Evolutionary conservation across 768 basidiomycete genomes (phyloP), one percentile per base, ranked within the genome.

Genomic region (Amanita rubescens): DNA sequence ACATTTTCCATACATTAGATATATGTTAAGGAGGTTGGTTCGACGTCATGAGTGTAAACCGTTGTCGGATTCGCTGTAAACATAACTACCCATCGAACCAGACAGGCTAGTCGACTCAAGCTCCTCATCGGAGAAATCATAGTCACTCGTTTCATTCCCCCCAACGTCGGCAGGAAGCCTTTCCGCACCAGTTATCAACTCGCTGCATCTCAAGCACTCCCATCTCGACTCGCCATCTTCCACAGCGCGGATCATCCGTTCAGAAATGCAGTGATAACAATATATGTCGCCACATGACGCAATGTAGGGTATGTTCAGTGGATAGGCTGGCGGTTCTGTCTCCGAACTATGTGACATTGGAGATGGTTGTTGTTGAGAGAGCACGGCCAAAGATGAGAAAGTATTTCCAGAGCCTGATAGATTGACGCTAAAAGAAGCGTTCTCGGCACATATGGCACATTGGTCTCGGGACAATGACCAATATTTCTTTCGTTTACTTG

Each of bases 201-300:
- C 78, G 5, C 76, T 77, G 63, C 94, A 97, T 49, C 94, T 75
- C 52, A 95, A 65, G 69, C 94, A 97, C 57, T 83, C 81, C 94
- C 94, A 95, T 19, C 76, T 75, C 47, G 70, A 62, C 32, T 76
- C 69, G 15, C 76, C 74, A 49, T 75, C 89, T 55, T 87, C 85
- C 3, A 80, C 82, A 5, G 78, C 77, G 33, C 78, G 82, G 62
- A 90, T 76, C 72, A 97, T 79, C 56, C 84, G 82, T 63, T 90
- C 88, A 12, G 90, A 80, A 38, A 98, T 75, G 68, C 96, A 99
- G 60, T 87, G 85, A 67, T 97, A 99, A 69, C 96, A 98, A 70
- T 94, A 99, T 12, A 80, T 66, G 63, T 96, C 92, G 6, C 82
- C 85, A 57, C 90, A 94, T 27, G 85, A 84, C 32, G 92, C 83